These are phyloP conservation scores for Pichia sp. DNA, from an alignment of 1,139 yeast genomes.

Conservation along the genomic window DNA sequence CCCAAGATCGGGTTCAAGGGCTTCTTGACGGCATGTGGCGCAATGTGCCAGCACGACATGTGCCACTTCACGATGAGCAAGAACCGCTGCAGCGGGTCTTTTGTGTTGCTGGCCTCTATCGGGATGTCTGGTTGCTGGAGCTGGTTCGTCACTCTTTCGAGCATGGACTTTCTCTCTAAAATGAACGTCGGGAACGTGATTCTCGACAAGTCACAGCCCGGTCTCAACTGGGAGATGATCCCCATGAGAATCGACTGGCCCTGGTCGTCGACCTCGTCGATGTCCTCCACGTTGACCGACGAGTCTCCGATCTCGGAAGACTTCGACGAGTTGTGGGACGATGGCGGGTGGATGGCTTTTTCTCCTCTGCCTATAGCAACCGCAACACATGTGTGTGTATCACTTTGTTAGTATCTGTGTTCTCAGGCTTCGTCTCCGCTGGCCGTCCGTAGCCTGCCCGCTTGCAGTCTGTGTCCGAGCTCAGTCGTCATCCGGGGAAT, in stretches of 20 bases:
- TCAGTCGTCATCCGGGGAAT: too few relatives aligned
- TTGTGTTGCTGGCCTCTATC: slow-evolving; percentile 58
- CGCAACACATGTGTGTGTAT: too few relatives aligned
- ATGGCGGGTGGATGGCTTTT: slow-evolving; percentile 6
- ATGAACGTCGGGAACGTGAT: slow-evolving; percentile 94
- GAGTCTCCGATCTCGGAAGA: slow-evolving; percentile 6
- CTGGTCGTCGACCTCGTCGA: slow-evolving; percentile 87
- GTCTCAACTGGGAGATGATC: slow-evolving; percentile 84
- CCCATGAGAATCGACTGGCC: slow-evolving; percentile 83
- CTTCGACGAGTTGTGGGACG: slow-evolving; percentile 2
- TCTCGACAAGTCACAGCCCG: slow-evolving; percentile 84
- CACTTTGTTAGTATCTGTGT: too few relatives aligned
- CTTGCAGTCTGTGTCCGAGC: too few relatives aligned
- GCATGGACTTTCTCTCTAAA: slow-evolving; percentile 90
- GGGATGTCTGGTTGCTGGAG: slow-evolving; percentile 77
- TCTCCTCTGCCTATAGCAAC: slow-evolving; percentile 22
- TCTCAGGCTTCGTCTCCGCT: too few relatives aligned
- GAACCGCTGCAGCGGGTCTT: slow-evolving; percentile 64
- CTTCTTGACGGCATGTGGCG: slow-evolving; percentile 96
- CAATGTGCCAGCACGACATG: slow-evolving; percentile 93
- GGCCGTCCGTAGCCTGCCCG: too few relatives aligned
- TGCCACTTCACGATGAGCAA: slow-evolving; percentile 79
- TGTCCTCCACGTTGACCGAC: slow-evolving; percentile 48
- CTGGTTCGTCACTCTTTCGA: slow-evolving; percentile 89
- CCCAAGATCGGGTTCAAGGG: slow-evolving; percentile 94